Conservation (phyloP, 306 rosid species). For the Lagenaria siceraria region DNA sequence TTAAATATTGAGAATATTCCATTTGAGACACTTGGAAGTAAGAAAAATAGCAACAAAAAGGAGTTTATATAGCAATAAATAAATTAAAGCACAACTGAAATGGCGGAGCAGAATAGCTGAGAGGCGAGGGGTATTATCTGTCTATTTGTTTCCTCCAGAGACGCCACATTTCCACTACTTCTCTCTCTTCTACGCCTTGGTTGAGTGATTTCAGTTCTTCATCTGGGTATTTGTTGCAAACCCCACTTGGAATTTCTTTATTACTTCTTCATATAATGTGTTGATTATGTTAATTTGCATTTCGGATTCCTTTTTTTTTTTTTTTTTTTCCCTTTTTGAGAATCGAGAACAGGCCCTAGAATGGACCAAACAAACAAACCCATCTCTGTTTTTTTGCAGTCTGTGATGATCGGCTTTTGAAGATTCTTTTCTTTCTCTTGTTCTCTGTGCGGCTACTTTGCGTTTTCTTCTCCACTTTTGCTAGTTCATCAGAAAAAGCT, state of each 20-base stretch:
- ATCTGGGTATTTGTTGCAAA: constrained; percentile 3
- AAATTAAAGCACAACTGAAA: background rate
- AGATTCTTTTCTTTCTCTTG: background rate
- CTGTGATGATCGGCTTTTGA: background rate
- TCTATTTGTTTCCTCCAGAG: background rate
- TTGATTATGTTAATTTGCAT: background rate
- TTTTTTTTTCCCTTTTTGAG: background rate
- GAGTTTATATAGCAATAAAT: background rate
- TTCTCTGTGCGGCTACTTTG: background rate
- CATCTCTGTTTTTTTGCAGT: background rate
- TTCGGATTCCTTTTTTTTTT: background rate
- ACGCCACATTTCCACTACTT: background rate
- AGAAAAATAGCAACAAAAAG: background rate
- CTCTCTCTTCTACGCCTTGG: background rate
- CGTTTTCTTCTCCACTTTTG: background rate
- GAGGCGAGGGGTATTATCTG: background rate
- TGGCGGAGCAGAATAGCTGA: background rate
- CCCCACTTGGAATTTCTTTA: background rate
- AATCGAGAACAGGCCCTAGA: background rate
- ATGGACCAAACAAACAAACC: background rate
- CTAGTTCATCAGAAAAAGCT: background rate
- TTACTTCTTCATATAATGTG: background rate
- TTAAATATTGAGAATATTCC: background rate
- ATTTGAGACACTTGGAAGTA: background rate
- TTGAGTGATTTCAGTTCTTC: background rate